Evolutionary conservation across 495 filamentous ascomycete species (phyloP), one percentile per base, ranked within the genome.

Genomic region (Trichoderma parareesei): DNA sequence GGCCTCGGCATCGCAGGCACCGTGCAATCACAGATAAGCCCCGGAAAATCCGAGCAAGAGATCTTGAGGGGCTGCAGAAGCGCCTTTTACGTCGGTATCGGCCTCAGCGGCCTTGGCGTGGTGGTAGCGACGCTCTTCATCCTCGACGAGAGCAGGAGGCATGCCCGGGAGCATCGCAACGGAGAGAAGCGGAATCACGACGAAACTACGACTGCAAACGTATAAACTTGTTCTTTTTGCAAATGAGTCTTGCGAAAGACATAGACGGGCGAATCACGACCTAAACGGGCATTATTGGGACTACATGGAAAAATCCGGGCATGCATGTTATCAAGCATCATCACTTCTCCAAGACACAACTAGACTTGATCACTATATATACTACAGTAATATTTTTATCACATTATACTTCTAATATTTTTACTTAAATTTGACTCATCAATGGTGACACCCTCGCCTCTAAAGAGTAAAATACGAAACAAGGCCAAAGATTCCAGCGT

Each of bases 41-140:
- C 38, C 65, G 74, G 33, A 63, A 72, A 20, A 64, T 71, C 65
- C 60, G 69, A 69, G 18, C 38, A 69, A 35, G 65, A 72, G 67
- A 63, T 71, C 4, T 66, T 90, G 27, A 66, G 61, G 11, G 85
- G 86, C 1, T 89, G 82, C 64, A 76, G 83, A 18, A 81, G 78
- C 4, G 84, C 84, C 3, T 76, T 78, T 61, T 90, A 86, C 67
- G 70, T 87, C 64, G 86, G 81, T 1, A 77, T 84, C 63, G 87
- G 87, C 3, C 67, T 85, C 4, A 71, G 75, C 5, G 75, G 73
- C 5, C 61, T 84, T 40, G 81, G 85, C 6, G 69, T 83, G 20
- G 63, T 75, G n/a, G 38, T 72, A n/a, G 71, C 69, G 11, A 37
- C 68, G 33, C 60, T 65, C 44, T 72, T 70, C 55, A 38, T 67